Evolutionary conservation across 2,329 filamentous ascomycete species (phyloP).

Genomic region (Xylaria polymorpha): DNA sequence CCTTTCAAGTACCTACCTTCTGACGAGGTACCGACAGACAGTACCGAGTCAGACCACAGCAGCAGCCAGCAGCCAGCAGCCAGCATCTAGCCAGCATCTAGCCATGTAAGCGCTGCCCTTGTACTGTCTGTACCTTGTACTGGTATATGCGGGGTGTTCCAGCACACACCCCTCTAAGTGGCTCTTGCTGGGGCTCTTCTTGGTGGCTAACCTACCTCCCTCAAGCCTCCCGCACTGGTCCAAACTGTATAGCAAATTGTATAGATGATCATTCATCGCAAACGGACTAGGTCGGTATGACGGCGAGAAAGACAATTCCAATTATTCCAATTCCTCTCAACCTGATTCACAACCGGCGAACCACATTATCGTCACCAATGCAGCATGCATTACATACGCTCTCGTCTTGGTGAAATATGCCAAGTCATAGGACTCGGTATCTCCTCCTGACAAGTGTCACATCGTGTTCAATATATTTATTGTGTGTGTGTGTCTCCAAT

Average conservation of each 20-base stretch:
- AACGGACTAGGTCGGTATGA: slow-evolving; percentile 25
- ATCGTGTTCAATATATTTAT: slow-evolving; percentile 10
- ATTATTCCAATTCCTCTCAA: slow-evolving; percentile 32
- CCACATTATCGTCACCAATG: not conserved
- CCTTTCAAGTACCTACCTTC: slow-evolving; percentile 7
- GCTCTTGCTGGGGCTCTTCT: slow-evolving; percentile 6
- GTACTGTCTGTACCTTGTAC: too few species aligned
- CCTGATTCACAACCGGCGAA: not conserved
- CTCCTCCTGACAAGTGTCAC: slow-evolving; percentile 8
- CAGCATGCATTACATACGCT: not conserved
- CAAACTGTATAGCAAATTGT: slow-evolving; percentile 17
- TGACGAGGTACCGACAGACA: not conserved
- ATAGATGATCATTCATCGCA: slow-evolving; percentile 32
- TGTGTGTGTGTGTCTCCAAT: not conserved
- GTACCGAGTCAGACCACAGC: slow-evolving; percentile 12
- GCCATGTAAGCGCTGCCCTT: slow-evolving; percentile 35
- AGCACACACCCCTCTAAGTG: slow-evolving; percentile 26
- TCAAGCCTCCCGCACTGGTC: slow-evolving; percentile 15
- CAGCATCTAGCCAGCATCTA: not conserved
- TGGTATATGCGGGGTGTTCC: slow-evolving; percentile 34
- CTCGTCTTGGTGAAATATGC: slow-evolving; percentile 19
- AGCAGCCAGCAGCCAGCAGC: not conserved
- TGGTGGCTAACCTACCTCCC: not conserved
- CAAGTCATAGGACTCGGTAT: slow-evolving; percentile 7
- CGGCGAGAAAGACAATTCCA: slow-evolving; percentile 29